These are phyloP conservation scores for Candida railenensis DNA, from an alignment of 805 yeast species.

Conservation along the genomic window DNA sequence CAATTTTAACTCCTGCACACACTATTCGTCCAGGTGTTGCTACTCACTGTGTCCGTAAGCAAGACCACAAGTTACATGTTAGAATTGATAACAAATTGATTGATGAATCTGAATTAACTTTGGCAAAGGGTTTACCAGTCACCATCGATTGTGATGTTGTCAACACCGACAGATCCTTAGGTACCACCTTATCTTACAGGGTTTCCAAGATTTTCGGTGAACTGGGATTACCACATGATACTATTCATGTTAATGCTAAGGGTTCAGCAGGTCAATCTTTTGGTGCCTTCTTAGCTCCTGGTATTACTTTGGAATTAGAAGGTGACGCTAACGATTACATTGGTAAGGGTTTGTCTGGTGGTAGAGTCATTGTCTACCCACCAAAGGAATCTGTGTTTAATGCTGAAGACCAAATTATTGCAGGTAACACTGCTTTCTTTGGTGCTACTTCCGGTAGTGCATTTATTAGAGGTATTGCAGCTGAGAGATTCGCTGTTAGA, in stretches of 20 bases:
- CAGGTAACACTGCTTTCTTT: slow-evolving; percentile 96
- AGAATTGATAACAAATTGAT: slow-evolving; percentile 94
- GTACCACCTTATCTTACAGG: slow-evolving; percentile 91
- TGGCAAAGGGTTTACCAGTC: slow-evolving; percentile 94
- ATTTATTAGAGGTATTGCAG: slow-evolving; percentile 94
- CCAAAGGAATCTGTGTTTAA: slow-evolving; percentile 80
- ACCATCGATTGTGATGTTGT: slow-evolving; percentile 90
- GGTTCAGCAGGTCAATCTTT: slow-evolving; percentile 99
- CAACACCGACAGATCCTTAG: slow-evolving; percentile 95
- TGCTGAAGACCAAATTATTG: slow-evolving; percentile 93
- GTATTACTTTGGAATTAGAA: slow-evolving; percentile 90
- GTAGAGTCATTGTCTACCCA: slow-evolving; percentile 88
- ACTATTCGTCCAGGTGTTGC: slow-evolving; percentile 96
- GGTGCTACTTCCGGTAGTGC: slow-evolving; percentile 97
- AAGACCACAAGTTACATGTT: slow-evolving; percentile 89
- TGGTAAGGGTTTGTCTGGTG: slow-evolving; percentile 97
- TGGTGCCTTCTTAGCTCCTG: slow-evolving; percentile 96
- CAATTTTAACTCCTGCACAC: slow-evolving; percentile 95
- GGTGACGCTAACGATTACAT: slow-evolving; percentile 99
- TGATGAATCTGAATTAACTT: slow-evolving; percentile 93
- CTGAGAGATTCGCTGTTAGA: slow-evolving; percentile 97
- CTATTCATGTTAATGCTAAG: slow-evolving; percentile 84
- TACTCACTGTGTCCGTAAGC: slow-evolving; percentile 86
- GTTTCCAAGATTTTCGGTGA: slow-evolving; percentile 93
- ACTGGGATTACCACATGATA: slow-evolving; percentile 90